These are phyloP conservation scores for Platanthera guangdongensis DNA, from an alignment of 106 monocot species.

Conservation along the genomic window DNA sequence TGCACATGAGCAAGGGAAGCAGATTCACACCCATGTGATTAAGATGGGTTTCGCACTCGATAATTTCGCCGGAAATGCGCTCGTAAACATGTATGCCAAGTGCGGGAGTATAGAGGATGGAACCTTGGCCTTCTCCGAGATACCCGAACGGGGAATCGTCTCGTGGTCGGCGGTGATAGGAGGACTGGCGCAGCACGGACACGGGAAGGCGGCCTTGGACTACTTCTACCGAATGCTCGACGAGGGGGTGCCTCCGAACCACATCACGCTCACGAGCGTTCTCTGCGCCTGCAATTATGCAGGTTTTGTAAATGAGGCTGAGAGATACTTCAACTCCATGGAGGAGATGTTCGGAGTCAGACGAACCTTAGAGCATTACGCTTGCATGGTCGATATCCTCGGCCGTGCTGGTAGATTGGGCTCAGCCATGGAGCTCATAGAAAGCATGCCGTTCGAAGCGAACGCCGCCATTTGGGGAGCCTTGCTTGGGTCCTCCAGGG, in stretches of 20 bases:
- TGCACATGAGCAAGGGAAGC: constrained; percentile 78
- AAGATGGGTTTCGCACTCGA: constrained; percentile 56
- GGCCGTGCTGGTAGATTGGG: constrained; percentile 64
- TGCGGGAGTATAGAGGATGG: constrained; percentile 86
- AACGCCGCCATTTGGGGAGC: constrained; percentile 83
- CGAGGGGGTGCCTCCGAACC: constrained; percentile 59
- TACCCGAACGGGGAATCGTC: constrained; percentile 53
- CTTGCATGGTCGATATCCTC: constrained; percentile 80
- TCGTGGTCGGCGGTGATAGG: constrained; percentile 98
- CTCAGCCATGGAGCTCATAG: constrained; percentile 57
- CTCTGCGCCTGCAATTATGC: constrained; percentile 83
- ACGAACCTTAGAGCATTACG: constrained; percentile 69
- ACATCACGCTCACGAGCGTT: constrained; percentile 79
- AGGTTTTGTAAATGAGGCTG: constrained; percentile 61
- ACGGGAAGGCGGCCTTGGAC: constrained; percentile 59
- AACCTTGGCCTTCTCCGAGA: constrained; percentile 38
- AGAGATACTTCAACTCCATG: constrained; percentile 60
- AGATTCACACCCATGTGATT: constrained; percentile 51
- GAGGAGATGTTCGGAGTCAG: constrained; percentile 44
- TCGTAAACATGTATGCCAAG: constrained; percentile 93
- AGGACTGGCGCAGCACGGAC: constrained; percentile 82
- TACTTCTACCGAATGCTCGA: constrained; percentile 61
- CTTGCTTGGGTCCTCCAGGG: constrained; percentile 62
- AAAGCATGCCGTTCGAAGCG: constrained; percentile 69
- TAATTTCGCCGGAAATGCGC: constrained; percentile 62